Evolutionary conservation across 805 yeast species (phyloP).

Genomic region (Sugiyamaella floridensis): DNA sequence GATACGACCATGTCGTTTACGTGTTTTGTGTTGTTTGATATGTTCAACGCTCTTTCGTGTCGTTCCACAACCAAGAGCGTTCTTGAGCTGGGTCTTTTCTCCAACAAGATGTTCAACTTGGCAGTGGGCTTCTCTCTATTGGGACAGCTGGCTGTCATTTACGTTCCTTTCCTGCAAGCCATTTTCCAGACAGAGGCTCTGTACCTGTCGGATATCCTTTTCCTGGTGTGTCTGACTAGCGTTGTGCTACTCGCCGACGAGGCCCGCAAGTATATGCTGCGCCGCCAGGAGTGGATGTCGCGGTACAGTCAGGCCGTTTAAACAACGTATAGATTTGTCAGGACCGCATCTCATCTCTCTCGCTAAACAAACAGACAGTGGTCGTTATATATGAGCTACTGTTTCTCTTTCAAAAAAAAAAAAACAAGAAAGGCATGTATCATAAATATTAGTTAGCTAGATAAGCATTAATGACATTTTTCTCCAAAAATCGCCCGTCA

Average conservation of each 20-base stretch:
- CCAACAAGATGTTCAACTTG: conserved; percentile 83
- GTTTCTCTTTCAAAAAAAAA: too few species aligned
- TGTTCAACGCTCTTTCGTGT: conserved; percentile 94
- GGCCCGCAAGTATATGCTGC: conserved; percentile 48
- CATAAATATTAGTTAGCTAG: background rate
- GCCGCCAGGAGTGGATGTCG: conserved; percentile 20
- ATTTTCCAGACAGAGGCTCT: conserved; percentile 95
- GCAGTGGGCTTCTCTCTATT: conserved; percentile 83
- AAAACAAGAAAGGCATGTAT: conserved; percentile 1
- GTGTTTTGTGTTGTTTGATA: conserved; percentile 89
- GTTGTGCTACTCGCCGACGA: conserved; percentile 85
- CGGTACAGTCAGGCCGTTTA: conserved; percentile 22
- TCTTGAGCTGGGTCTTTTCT: conserved; percentile 68
- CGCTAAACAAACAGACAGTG: background rate
- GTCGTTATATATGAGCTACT: background rate
- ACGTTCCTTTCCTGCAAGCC: conserved; percentile 85
- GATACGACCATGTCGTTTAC: conserved; percentile 99
- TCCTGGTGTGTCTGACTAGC: conserved; percentile 59
- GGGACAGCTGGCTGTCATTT: conserved; percentile 91
- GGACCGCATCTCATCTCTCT: too few species aligned
- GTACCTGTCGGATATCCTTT: conserved; percentile 58
- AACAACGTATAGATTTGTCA: background rate
- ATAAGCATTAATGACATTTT: background rate
- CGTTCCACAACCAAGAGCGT: conserved; percentile 81
- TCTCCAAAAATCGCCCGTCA: background rate